Conservation (phyloP, 345 rosid genomes). For the Barbarea vulgaris region DNA sequence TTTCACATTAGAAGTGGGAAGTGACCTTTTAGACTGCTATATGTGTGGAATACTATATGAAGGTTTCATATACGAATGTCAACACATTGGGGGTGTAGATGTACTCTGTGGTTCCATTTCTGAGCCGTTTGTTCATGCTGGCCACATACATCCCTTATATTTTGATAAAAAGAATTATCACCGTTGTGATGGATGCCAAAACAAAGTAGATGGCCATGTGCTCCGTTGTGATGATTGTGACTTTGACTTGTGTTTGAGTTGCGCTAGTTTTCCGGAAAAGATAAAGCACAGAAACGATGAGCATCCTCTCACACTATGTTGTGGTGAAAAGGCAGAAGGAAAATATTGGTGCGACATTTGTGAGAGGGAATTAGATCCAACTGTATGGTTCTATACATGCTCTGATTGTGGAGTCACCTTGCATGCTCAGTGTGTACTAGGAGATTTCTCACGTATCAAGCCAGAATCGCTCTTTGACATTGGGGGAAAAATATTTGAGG, state of each 20-base stretch:
- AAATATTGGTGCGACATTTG: constrained; percentile 9
- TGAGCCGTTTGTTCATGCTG: not conserved
- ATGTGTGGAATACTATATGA: too few species aligned
- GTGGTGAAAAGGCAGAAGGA: not conserved
- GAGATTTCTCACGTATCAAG: not conserved
- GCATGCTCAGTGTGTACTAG: not conserved
- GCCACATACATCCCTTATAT: constrained; percentile 7
- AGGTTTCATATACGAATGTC: too few species aligned
- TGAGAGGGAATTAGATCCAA: not conserved
- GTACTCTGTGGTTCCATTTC: constrained; percentile 7
- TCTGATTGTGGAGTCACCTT: not conserved
- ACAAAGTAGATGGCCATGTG: accelerated
- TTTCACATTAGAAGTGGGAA: too few species aligned
- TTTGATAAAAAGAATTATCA: too few species aligned
- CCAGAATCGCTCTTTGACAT: too few species aligned
- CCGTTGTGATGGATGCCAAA: not conserved
- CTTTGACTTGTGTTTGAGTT: not conserved
- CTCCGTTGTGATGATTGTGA: not conserved
- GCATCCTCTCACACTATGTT: constrained; percentile 8
- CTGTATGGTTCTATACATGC: constrained; percentile 2
- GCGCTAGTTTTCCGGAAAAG: not conserved
- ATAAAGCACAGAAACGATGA: not conserved
- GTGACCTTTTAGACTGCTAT: too few species aligned
- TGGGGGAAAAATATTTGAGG: too few species aligned
- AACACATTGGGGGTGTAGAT: not conserved